Percentiles rank a stretch among this genome's conserved stretches.
Conservation (phyloP, 2,329 filamentous ascomycete genomes). For the Dactylonectria estremocensis region DNA sequence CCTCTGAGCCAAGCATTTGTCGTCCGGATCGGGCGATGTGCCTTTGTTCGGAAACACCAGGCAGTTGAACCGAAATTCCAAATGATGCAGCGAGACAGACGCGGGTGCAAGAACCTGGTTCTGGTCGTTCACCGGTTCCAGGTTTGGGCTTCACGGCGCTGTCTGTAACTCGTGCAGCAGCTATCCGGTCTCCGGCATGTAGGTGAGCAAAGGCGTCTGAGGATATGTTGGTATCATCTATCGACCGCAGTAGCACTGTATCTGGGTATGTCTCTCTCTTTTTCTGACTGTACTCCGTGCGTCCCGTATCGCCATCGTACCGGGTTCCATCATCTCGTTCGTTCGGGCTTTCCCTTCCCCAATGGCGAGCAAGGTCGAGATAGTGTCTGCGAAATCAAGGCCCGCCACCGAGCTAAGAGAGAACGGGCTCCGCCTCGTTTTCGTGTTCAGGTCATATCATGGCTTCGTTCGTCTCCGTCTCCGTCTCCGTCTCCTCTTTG, state of each 20-base stretch:
- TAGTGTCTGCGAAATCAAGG: neutral
- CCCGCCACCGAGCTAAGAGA: neutral
- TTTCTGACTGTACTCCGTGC: neutral
- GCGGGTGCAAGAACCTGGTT: neutral
- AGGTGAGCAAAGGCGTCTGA: too few species aligned
- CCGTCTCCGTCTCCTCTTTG: neutral
- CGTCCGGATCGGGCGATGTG: slow-evolving; percentile 2
- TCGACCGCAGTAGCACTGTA: too few species aligned
- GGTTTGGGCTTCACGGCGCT: too few species aligned
- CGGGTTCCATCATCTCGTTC: neutral
- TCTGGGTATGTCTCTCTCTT: neutral
- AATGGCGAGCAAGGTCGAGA: neutral
- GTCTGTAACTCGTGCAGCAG: too few species aligned
- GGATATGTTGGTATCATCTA: too few species aligned
- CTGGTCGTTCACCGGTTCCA: too few species aligned
- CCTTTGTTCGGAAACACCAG: slow-evolving; percentile 4
- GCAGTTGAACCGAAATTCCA: neutral
- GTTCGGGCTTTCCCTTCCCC: neutral
- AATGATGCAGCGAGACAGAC: neutral
- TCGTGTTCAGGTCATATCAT: slow-evolving; percentile 5
- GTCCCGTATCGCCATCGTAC: neutral
- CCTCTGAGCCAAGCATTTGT: slow-evolving; percentile 2
- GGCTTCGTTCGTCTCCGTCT: neutral
- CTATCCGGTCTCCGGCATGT: too few species aligned
- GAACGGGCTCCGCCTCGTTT: slow-evolving; percentile 1